Base-by-base conservation (phyloP, 495 filamentous ascomycete species). In the Oleoguttula mirabilis region DNA sequence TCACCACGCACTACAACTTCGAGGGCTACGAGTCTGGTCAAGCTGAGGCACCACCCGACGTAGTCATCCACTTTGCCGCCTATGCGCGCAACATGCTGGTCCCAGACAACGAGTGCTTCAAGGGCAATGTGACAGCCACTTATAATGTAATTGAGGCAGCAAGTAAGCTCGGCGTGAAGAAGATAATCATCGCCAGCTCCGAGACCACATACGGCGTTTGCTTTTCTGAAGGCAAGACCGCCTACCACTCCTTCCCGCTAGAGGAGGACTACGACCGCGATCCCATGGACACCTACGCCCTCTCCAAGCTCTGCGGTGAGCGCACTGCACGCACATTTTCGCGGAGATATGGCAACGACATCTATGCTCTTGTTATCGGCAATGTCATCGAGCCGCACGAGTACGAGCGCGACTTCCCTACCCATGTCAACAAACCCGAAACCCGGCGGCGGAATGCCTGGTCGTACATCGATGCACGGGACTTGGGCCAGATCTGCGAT, bases 131-230 rank as follows among this genome's bases (percentile, higher is more conserved):
- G 0, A 52, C 61, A 5, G 54, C 62, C 12, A 69, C 67, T 4
- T 77, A 75, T 52, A 79, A 80, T 47, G 65, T 79, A 10, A 66
- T 80, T 47, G 76, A 79, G 48, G 75, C 72, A 0, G 70, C 73
- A 4, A 76, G 62, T 44, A 71, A 71, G 27, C 59, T 79, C 2
- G 69, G 70, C 5, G 69, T 78, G 32, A 70, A 68, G 51, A 80
- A 79, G 54, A 69, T 78, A 44, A 61, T 79, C 49, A 62, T 75
- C 32, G 74, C 75, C 1, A 68, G 64, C 42, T 66, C 63, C 3
- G 70, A 77, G 41, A 75, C 71, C 4, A 70, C 68, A 0, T 80
- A 80, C 46, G 72, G 73, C 2, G 71, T 76, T 0, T 70, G 67
- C 41, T 78, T 73, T 36, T 62, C 69, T 0, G 68, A 78, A 47